These are phyloP conservation scores for Cruciata laevipes DNA, from an alignment of 257 asterid genomes.

Conservation along the genomic window DNA sequence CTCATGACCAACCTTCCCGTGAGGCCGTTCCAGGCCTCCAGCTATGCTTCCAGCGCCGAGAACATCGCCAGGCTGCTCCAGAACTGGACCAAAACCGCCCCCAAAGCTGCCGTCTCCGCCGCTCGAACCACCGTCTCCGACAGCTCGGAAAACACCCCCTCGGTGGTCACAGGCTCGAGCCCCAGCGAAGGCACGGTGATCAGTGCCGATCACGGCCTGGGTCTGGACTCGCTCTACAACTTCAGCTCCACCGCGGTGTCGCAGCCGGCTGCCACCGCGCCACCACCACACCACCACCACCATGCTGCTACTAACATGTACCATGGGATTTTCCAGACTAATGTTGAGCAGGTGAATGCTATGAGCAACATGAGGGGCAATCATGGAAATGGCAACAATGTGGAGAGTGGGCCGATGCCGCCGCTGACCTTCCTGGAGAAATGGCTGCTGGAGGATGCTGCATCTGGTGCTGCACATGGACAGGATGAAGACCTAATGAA, in stretches of 20 bases:
- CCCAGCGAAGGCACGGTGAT: constrained; percentile 54
- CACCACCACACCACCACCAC: neutral
- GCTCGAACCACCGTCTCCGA: neutral
- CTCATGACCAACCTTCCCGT: neutral
- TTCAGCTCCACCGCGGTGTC: constrained; percentile 27
- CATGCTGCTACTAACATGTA: neutral
- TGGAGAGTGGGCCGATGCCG: constrained; percentile 27
- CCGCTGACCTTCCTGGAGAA: constrained; percentile 64
- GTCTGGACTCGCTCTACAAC: constrained; percentile 32
- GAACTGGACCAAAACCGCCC: constrained; percentile 43
- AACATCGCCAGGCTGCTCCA: constrained; percentile 74
- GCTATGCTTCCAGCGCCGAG: constrained; percentile 67
- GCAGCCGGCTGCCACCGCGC: constrained; percentile 8
- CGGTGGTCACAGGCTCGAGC: constrained; percentile 28
- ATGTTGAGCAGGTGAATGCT: neutral
- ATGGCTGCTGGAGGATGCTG: constrained; percentile 78
- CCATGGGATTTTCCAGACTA: neutral
- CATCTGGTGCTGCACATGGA: constrained; percentile 40
- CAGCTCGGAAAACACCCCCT: constrained; percentile 26
- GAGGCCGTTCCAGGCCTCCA: constrained; percentile 13
- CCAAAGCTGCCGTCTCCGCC: neutral
- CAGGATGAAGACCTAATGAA: constrained; percentile 54
- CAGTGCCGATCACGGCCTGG: constrained; percentile 19
- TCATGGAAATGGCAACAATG: neutral
- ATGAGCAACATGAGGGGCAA: neutral